Evolutionary conservation across 225 moss, liverwort and hornwort species (phyloP).

Genomic region (Bryum argenteum): DNA sequence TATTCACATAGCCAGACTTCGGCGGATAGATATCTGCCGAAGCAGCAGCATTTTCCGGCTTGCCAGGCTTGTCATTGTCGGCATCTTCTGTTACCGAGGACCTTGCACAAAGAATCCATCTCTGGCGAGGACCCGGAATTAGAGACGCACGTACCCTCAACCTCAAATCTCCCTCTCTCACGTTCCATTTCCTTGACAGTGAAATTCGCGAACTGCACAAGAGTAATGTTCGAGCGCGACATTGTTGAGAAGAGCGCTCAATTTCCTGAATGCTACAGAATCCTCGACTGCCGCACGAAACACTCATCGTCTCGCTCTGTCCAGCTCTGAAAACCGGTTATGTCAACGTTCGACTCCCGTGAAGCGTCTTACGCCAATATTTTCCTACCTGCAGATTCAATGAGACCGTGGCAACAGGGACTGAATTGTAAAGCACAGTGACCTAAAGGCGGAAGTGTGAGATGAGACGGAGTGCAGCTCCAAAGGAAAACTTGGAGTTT

Average conservation of each 20-base stretch:
- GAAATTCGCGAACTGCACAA: conserved; percentile 16
- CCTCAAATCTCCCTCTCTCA: conserved; percentile 27
- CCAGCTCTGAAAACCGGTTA: conserved; percentile 23
- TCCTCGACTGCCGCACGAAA: conserved; percentile 27
- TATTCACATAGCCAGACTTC: neutral
- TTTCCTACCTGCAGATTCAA: neutral
- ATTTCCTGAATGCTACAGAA: conserved; percentile 15
- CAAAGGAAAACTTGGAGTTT: conserved; percentile 24
- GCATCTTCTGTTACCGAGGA: conserved; percentile 40
- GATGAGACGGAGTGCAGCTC: neutral
- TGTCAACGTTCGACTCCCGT: neutral
- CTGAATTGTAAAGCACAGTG: neutral
- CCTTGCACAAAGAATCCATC: conserved; percentile 19
- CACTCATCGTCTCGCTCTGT: conserved; percentile 33
- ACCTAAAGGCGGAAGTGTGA: conserved; percentile 5
- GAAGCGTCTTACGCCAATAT: conserved; percentile 25
- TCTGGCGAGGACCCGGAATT: conserved; percentile 3
- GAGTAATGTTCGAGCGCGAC: conserved; percentile 14
- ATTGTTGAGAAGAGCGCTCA: conserved; percentile 1
- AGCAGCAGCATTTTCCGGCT: conserved; percentile 19
- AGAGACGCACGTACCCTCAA: conserved; percentile 10
- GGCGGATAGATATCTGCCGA: neutral
- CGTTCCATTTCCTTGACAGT: conserved; percentile 26
- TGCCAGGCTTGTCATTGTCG: conserved; percentile 21
- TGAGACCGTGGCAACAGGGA: neutral